Evolutionary conservation across 768 basidiomycete genomes (phyloP).

Genomic region (Boletales sp.): DNA sequence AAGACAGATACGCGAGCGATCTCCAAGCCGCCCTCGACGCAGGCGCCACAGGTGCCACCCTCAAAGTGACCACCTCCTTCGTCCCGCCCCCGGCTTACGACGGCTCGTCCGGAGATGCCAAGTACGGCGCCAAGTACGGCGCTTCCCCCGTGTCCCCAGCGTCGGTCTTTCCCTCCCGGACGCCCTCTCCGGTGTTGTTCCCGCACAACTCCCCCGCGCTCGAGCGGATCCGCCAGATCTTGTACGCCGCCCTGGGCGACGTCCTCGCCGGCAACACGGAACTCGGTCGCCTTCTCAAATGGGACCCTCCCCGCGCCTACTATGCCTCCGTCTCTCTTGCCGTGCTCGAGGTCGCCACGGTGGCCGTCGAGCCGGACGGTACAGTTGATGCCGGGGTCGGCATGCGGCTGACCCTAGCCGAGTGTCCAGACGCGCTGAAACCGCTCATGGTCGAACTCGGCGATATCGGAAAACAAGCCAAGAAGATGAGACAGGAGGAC

Average conservation of each 20-base stretch:
- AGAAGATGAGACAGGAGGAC: constrained; percentile 52
- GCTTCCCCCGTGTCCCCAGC: constrained; percentile 14
- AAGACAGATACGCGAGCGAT: constrained; percentile 71
- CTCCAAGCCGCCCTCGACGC: constrained; percentile 78
- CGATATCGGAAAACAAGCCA: constrained; percentile 49
- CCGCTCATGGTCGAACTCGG: constrained; percentile 71
- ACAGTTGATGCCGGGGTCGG: constrained; percentile 51
- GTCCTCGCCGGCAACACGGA: constrained; percentile 53
- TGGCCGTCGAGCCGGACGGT: constrained; percentile 44
- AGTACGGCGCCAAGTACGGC: constrained; percentile 8
- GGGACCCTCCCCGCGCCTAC: constrained; percentile 71
- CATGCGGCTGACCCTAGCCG: constrained; percentile 46
- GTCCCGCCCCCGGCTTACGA: constrained; percentile 71
- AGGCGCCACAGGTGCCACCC: constrained; percentile 34
- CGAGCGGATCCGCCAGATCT: constrained; percentile 79
- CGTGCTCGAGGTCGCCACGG: constrained; percentile 63
- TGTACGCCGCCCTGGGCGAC: constrained; percentile 78
- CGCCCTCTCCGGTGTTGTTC: constrained; percentile 47
- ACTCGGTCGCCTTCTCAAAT: constrained; percentile 53
- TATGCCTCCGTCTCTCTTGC: constrained; percentile 74
- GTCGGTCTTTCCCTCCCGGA: constrained; percentile 36
- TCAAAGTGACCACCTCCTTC: constrained; percentile 54
- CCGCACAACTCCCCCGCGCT: constrained; percentile 47
- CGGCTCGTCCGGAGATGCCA: constrained; percentile 18
- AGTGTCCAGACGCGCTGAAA: constrained; percentile 60